Base-by-base conservation (phyloP, 164 flowering plant species). In the Sedum album region DNA sequence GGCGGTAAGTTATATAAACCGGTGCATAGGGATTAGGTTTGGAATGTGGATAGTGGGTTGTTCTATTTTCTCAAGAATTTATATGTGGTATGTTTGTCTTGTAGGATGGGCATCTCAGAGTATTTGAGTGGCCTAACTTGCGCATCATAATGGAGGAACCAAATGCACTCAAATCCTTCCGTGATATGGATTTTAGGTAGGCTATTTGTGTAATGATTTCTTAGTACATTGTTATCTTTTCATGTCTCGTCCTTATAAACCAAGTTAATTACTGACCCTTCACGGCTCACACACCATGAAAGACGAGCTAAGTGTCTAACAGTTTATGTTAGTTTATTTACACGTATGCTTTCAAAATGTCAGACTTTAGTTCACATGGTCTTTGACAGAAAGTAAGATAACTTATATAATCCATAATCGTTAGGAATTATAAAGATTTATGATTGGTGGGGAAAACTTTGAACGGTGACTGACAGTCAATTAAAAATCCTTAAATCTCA, bases 141-240 rank as follows among this genome's bases (percentile, higher is more conserved):
- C 80, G 80, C 25, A 63, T 85, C 44, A 80, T 91, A 74, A 69
- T 91, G 66, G 95, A 91, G 76, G 97, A 94, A 78, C 89, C 90
- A 57, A 83, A 66, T 68, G 97, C 97, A 5, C 96, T 88, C 77
- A 90, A 87, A 66, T 87, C 96, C 30, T 73, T 91, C 75, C 73
- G 83, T 26, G 97, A 94, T 74, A 73, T 94, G 87, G 99, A 94
- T 79, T 85, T 91, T 65, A 93, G 98, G 98, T 93, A 70, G 60
- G 70, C 11, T 41, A 2, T 41, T 41, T 41, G 2, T 41, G 38
- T 41, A 41, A 6, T 38, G 41, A 38, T 6, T 38, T 38, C 41
- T 38, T 38, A 38, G 10, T 10, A 38, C 10, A n/a, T n/a, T n/a
- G n/a, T n/a, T n/a, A n/a, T n/a, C n/a, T n/a, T n/a, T n/a, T n/a